Conservation (phyloP, 2,329 filamentous ascomycete genomes). For the Stagonosporopsis vannaccii region DNA sequence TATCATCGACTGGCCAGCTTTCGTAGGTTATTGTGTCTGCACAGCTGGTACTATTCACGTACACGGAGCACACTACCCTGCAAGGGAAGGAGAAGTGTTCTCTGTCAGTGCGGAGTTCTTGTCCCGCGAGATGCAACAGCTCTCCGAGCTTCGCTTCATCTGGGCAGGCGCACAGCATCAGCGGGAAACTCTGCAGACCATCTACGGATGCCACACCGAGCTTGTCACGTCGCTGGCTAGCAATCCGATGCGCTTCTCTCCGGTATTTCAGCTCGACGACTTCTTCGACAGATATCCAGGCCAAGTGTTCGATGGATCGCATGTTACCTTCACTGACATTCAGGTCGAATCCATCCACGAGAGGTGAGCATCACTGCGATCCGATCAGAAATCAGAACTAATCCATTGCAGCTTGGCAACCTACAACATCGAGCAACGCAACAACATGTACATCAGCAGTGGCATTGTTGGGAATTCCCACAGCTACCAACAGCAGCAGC, state of each 20-base stretch:
- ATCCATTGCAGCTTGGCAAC: constrained; percentile 38
- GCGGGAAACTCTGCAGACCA: constrained; percentile 76
- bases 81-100: constrained; percentile 68
- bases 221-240: constrained; percentile 75
- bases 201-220: constrained; percentile 80
- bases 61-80: constrained; percentile 81
- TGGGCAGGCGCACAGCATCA: constrained; percentile 85
- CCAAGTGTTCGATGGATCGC: constrained; percentile 74
- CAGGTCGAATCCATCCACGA: constrained; percentile 67
- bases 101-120: constrained; percentile 74
- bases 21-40: constrained; percentile 85
- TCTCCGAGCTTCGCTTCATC: constrained; percentile 75
- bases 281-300: constrained; percentile 86
- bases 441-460: constrained; percentile 47
- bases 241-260: constrained; percentile 75
- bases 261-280: constrained; percentile 84
- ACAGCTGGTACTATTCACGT: constrained; percentile 89
- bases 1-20: constrained; percentile 83
- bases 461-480: constrained; percentile 36
- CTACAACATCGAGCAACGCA: constrained; percentile 48
- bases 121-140: constrained; percentile 78
- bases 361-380: constrained; percentile 49
- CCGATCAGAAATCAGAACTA: constrained; percentile 11
- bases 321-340: constrained; percentile 74
- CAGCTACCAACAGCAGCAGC: constrained; percentile 40